These are phyloP conservation scores for Sesbania bispinosa DNA, from an alignment of 306 rosid genomes.

Conservation along the genomic window DNA sequence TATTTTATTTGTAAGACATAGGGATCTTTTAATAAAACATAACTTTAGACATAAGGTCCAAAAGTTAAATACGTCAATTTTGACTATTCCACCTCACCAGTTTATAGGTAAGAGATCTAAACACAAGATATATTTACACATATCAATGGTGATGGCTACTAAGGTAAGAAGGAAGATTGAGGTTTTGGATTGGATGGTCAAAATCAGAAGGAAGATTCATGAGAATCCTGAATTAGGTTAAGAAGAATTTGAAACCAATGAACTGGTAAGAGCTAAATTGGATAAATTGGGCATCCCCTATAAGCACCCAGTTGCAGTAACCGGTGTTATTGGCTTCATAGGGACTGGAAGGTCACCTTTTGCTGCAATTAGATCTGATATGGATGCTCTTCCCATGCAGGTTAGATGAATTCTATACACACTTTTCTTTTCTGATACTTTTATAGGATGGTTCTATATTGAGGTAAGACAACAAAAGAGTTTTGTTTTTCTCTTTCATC, in stretches of 20 bases:
- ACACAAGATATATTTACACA: no score
- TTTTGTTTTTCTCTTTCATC: no score
- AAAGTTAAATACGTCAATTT: no score
- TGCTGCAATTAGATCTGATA: constrained; percentile 90
- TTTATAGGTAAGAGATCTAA: no score
- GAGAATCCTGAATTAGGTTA: constrained; percentile 77
- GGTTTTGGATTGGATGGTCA: constrained; percentile 74
- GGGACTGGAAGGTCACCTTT: constrained; percentile 77
- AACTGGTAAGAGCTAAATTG: constrained; percentile 63
- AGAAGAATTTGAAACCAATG: constrained; percentile 78
- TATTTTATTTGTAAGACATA: no score
- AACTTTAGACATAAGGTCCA: no score
- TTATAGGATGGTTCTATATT: background rate
- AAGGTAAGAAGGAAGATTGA: constrained; percentile 43
- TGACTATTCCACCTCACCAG: no score
- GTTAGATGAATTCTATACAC: constrained; percentile 23
- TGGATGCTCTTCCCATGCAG: constrained; percentile 93
- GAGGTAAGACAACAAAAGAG: background rate
- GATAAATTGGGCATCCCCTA: constrained; percentile 58
- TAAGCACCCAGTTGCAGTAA: constrained; percentile 63
- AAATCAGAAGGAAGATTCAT: constrained; percentile 79
- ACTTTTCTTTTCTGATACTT: background rate
- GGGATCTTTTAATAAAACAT: no score
- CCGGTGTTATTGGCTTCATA: constrained; percentile 72
- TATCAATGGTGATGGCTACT: no score